Base-by-base conservation (phyloP, 2,329 filamentous ascomycete genomes). In the Mycosphaerella arachidis region DNA sequence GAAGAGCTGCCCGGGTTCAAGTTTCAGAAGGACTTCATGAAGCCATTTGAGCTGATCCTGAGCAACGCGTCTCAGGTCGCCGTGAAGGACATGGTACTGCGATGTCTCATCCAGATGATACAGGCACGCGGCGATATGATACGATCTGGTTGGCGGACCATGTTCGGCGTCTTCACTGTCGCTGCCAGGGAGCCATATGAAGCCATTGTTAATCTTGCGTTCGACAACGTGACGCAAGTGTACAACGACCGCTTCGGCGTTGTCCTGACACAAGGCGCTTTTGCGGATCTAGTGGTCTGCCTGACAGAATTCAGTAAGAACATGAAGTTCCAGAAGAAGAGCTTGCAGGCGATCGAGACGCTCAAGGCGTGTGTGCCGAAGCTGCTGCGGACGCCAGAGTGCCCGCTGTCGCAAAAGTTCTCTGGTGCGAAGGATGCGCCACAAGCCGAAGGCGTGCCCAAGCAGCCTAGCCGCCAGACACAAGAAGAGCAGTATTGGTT, bases 301-400 rank as follows among this genome's bases (percentile, higher is more conserved):
- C 78, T 99, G 63, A 99, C 95, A 0, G 92, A 97, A 74, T 99
- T 99, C 74, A 97, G 93, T 18, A 99, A 99, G 81, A 99, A 99
- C 73, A 88, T 92, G 75, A 92, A 88, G 71, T 99, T 99, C 78
- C 94, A 99, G 75, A 97, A 97, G 81, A 97, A 97, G 81, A 96
- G 92, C 18, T 75, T 99, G 56, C 92, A 96, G 71, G 93, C 94
- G 0, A 93, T 99, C 73, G 94, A 99, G 75, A 88, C 92, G 4
- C 79, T 99, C 43, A 97, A 97, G 75, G 92, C 91, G 0, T 91
- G 93, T 18, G 92, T 99, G 53, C 90, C 91, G 0, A 91, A 90
- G 71, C 97, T 99, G 93, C 83, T 99, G 46, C 90, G 90, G 72
- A 96, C 93, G 4, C 93, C 94, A 0, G 94, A 99, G 74, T 99